Percentiles rank a stretch among this genome's conserved stretches.
phyloP scores from a whole-genome alignment of 805 yeast genomes.

The Candida andamanensis region DNA sequence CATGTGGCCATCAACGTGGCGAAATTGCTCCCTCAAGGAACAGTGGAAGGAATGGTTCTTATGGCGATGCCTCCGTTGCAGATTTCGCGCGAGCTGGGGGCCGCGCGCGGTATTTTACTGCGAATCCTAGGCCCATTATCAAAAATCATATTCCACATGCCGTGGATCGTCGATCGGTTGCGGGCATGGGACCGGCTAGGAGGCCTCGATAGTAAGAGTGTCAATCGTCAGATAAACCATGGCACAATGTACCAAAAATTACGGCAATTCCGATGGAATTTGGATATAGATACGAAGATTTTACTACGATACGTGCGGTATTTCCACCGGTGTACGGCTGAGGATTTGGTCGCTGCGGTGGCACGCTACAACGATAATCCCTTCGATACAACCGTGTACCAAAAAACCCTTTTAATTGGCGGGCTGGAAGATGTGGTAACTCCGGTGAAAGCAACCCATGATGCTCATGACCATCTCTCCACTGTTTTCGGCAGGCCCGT shows the following conservation, averaged over 20 bases:
- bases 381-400: constrained; percentile 23
- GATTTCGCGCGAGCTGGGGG: not conserved
- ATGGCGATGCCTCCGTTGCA: constrained; percentile 44
- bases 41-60: constrained; percentile 44
- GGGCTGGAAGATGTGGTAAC: constrained; percentile 58
- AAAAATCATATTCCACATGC: constrained; percentile 25
- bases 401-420: constrained; percentile 51
- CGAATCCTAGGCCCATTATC: not conserved
- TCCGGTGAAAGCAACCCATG: constrained; percentile 36
- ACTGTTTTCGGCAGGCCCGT: constrained; percentile 20
- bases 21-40: constrained; percentile 26
- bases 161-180: constrained; percentile 48
- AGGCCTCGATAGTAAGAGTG: constrained; percentile 58
- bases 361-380: constrained; percentile 31
- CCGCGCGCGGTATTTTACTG: not conserved
- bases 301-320: constrained; percentile 53
- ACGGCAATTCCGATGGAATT: constrained; percentile 66
- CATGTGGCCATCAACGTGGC: constrained; percentile 46
- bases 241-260: constrained; percentile 31
- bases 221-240: constrained; percentile 47
- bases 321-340: constrained; percentile 36
- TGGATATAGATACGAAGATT: constrained; percentile 52
- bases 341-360: constrained; percentile 42
- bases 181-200: constrained; percentile 57
- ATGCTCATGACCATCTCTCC: constrained; percentile 22